Percentiles rank a stretch among this genome's conserved stretches.
These are phyloP conservation scores for Globisporangium iwayamae DNA, from an alignment of 352 stramenopile genomes.

Conservation along the genomic window DNA sequence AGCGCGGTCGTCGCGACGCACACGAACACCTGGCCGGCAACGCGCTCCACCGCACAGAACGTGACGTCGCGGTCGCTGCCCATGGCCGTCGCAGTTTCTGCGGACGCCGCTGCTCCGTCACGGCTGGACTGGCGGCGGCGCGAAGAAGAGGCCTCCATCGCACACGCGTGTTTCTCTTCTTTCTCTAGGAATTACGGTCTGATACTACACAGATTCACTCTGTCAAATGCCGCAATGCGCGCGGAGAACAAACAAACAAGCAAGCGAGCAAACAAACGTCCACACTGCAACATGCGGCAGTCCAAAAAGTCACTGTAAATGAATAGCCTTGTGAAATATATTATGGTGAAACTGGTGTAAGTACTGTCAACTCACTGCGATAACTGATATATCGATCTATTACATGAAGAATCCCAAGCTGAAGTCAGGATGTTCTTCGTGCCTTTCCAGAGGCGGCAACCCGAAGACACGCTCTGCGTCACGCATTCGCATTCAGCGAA, in stretches of 20 bases:
- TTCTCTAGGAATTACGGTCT: neutral
- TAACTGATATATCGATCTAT: neutral
- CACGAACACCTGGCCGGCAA: constrained; percentile 44
- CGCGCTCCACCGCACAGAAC: constrained; percentile 62
- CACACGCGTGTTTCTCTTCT: neutral
- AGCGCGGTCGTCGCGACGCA: constrained; percentile 47
- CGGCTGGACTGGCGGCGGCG: neutral
- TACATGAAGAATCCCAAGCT: neutral
- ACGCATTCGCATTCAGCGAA: constrained; percentile 6
- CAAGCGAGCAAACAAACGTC: neutral
- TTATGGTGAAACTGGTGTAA: no score
- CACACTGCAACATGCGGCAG: constrained; percentile 5
- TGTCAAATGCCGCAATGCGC: neutral
- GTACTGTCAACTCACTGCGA: neutral
- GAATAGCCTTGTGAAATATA: neutral
- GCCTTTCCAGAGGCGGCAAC: neutral
- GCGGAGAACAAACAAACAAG: neutral
- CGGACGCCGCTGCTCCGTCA: constrained; percentile 2
- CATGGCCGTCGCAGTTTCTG: constrained; percentile 18
- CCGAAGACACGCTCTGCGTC: neutral
- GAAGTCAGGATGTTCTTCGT: neutral
- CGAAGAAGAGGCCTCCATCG: neutral
- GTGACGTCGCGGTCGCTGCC: constrained; percentile 38
- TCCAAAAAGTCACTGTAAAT: neutral
- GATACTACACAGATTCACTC: neutral